Conservation (phyloP, 768 basidiomycete genomes). For the Dioszegia hungarica region DNA sequence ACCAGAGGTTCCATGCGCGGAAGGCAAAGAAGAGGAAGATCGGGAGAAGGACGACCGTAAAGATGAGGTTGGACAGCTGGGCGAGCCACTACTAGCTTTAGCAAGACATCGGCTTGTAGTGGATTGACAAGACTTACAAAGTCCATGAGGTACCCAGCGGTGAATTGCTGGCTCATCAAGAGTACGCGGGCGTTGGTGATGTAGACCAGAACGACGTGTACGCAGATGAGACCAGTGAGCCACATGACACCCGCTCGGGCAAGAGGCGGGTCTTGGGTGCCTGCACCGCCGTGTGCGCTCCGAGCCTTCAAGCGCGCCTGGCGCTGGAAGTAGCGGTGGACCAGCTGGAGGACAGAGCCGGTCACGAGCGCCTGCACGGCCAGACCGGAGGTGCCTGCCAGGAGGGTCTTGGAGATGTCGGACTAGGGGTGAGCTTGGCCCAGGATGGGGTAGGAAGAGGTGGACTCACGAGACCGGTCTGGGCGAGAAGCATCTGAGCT, state of each 20-base stretch:
- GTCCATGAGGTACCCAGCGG: slow-evolving; percentile 6
- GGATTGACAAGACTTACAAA: neutral
- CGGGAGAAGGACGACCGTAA: slow-evolving; percentile 2
- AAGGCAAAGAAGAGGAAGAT: slow-evolving; percentile 6
- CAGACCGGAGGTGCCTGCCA: slow-evolving; percentile 1
- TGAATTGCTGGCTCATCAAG: slow-evolving; percentile 8
- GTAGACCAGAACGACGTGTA: neutral
- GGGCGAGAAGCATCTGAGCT: neutral
- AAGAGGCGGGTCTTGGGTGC: neutral
- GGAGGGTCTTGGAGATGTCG: neutral
- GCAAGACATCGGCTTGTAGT: neutral
- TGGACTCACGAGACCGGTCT: slow-evolving; percentile 3
- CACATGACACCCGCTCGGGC: slow-evolving; percentile 7
- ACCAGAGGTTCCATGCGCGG: slow-evolving; percentile 8
- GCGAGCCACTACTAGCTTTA: neutral
- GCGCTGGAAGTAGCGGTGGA: slow-evolving; percentile 2
- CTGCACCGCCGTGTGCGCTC: neutral
- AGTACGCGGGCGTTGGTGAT: neutral
- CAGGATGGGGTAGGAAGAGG: too few species aligned
- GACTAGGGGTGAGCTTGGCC: neutral
- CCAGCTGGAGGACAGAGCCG: slow-evolving; percentile 5
- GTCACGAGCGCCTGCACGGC: slow-evolving; percentile 8
- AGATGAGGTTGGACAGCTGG: slow-evolving; percentile 4
- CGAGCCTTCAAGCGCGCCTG: neutral
- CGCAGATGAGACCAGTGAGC: slow-evolving; percentile 4